These are phyloP conservation scores for Eugenia klotzschiana DNA, from an alignment of 441 rosid genomes.

Conservation along the genomic window DNA sequence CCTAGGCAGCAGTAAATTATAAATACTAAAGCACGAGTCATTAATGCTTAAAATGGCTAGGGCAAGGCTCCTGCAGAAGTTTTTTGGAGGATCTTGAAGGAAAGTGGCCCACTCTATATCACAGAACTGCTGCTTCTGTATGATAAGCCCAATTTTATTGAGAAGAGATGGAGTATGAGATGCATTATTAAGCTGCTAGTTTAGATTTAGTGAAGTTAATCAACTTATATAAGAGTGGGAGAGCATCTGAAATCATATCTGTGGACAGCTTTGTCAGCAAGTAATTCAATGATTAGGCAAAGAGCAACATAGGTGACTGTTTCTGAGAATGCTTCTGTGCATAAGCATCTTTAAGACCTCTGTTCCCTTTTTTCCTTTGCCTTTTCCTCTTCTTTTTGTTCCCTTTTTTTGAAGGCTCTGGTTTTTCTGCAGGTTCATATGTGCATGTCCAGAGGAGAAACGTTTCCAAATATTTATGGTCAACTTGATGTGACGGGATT, in stretches of 20 bases:
- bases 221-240: neutral
- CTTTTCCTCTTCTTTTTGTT: neutral
- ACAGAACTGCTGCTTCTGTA: neutral
- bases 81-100: neutral
- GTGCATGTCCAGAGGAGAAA: conserved; percentile 94
- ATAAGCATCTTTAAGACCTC: neutral
- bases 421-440: conserved; percentile 57
- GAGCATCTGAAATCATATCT: neutral
- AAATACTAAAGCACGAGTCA: neutral
- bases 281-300: neutral
- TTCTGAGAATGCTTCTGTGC: neutral
- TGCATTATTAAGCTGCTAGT: neutral
- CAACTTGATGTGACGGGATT: conserved; percentile 85
- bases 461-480: conserved; percentile 92
- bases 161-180: neutral
- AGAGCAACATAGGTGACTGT: neutral
- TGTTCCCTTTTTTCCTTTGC: conserved; percentile 3
- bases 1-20: neutral
- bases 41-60: neutral
- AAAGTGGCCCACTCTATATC: neutral
- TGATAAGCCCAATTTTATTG: neutral
- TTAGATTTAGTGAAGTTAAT: neutral
- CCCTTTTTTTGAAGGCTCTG: neutral
- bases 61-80: neutral
- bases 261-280: neutral